phyloP scores from a whole-genome alignment of 257 asterid species.

The Parsonsia alboflavescens region DNA sequence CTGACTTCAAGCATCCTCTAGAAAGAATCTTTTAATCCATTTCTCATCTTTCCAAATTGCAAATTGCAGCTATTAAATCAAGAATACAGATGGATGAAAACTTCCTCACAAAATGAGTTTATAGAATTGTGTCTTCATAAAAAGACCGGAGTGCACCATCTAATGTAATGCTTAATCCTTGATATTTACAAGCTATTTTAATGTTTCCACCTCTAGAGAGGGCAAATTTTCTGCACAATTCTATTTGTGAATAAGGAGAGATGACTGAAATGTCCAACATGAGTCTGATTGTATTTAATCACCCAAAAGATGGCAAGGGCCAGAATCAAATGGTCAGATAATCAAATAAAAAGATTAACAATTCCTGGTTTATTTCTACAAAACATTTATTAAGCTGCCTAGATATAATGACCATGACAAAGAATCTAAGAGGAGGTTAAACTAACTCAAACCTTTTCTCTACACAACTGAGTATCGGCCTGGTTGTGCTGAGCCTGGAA shows the following conservation, averaged over 20 bases:
- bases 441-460: not conserved
- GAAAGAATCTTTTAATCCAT: not conserved
- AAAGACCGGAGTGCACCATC: not conserved
- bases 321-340: not conserved
- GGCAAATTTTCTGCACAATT: not conserved
- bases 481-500: slow-evolving; percentile 85
- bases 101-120: not conserved
- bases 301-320: not conserved
- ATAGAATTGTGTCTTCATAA: not conserved
- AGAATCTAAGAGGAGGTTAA: not conserved
- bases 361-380: not conserved
- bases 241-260: not conserved
- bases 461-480: slow-evolving; percentile 55
- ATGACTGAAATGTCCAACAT: not conserved
- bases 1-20: not conserved
- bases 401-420: not conserved
- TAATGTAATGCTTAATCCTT: not conserved
- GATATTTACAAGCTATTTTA: not conserved
- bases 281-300: not conserved
- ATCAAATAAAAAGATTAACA: not conserved
- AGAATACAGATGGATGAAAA: not conserved
- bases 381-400: not conserved
- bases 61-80: not conserved
- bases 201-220: not conserved
- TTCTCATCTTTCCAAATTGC: not conserved